Evolutionary conservation across 2,329 filamentous ascomycete genomes (phyloP), one percentile per base, ranked within the genome.

Genomic region (Penicillium janthinellum): DNA sequence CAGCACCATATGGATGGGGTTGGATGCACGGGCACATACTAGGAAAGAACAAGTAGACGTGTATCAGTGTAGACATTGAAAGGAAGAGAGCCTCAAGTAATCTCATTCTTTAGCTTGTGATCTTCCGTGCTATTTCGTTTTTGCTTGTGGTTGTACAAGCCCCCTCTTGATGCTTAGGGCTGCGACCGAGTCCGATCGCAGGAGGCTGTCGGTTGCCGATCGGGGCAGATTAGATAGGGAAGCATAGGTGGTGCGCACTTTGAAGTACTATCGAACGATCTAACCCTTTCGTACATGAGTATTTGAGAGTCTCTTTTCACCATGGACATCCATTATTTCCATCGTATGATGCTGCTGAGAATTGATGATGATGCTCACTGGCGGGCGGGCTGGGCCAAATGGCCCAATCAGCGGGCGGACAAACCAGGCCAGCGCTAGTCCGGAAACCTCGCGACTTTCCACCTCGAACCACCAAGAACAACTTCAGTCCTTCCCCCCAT

Each of bases 381-480:
- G 65, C 37, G 63, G 54, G 57, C 64, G 64, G 62, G 64, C 57
- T 57, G 58, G 54, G 62, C 58, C 58, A 48, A 48, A 60, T 41
- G 57, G 64, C 60, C 74, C 74, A 77, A 77, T 76, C 63, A 76
- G 67, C 47, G 57, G 39, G 52, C 64, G 25, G 67, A 63, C 65
- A 72, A 76, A 77, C 70, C 62, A 64, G 69, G 69, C 55, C 68
- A 67, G 71, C 69, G 69, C 71, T 73, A 70, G 66, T 69, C 70
- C 74, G 70, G 72, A 72, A 53, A 70, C 61, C 72, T 74, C 71
- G 41, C 52, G 70, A 70, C 73, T 73, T 73, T 76, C 73, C 70
- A 74, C 71, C 70, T 75, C 74, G 72, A 75, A 75, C 73, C 73
- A 76, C 71, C 69, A 8, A 66, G 65, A 68, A 70, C 70, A 66